Conservation (phyloP, 768 basidiomycete genomes). For the Rhizopogon rudus region DNA sequence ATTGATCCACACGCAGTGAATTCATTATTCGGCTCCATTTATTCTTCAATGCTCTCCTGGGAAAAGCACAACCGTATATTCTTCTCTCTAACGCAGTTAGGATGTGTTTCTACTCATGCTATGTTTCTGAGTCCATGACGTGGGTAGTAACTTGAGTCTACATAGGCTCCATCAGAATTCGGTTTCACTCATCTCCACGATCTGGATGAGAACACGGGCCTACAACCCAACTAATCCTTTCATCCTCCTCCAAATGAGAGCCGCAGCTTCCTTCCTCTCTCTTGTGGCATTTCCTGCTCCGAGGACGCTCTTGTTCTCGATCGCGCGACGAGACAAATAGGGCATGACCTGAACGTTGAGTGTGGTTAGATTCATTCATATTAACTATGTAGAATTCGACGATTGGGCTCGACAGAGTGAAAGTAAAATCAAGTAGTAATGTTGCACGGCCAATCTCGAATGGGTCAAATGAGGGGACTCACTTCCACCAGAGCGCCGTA, state of each 20-base stretch:
- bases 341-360: slow-evolving; percentile 65
- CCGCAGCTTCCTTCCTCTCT: slow-evolving; percentile 26
- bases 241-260: slow-evolving; percentile 24
- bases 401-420: not conserved
- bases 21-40: not conserved
- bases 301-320: slow-evolving; percentile 90
- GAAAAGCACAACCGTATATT: not conserved
- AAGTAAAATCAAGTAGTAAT: not conserved
- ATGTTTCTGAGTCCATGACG: not conserved
- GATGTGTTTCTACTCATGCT: not conserved
- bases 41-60: not conserved
- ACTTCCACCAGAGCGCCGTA: slow-evolving; percentile 72
- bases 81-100: not conserved
- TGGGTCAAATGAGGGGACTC: slow-evolving; percentile 4
- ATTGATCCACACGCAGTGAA: slow-evolving; percentile 8
- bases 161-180: not conserved
- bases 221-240: slow-evolving; percentile 15
- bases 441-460: too few species aligned
- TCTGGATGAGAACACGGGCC: not conserved
- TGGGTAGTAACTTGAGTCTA: not conserved
- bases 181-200: not conserved
- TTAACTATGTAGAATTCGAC: not conserved
- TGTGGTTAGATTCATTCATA: slow-evolving; percentile 8
- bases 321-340: slow-evolving; percentile 80
- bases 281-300: slow-evolving; percentile 59